Percentiles rank a stretch among this genome's conserved stretches.
Conservation (phyloP, 352 stramenopile genomes). For the Pilasporangium apinafurcum region DNA sequence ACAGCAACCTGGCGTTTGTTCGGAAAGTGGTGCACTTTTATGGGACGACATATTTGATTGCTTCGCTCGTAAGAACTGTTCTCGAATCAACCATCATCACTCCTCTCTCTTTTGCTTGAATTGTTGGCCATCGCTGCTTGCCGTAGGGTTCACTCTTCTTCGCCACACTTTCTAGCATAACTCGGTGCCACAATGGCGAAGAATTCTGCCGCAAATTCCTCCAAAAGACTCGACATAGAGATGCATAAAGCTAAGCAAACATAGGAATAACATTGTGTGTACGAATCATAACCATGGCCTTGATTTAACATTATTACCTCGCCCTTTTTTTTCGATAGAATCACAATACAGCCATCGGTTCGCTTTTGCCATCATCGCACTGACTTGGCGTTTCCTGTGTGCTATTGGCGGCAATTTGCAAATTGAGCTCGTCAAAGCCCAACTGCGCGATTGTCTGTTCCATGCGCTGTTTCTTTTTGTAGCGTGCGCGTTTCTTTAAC, state of each 20-base stretch:
- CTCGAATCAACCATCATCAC: background rate
- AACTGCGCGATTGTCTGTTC: constrained; percentile 54
- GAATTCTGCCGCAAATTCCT: constrained; percentile 7
- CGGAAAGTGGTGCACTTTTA: constrained; percentile 15
- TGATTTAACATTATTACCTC: background rate
- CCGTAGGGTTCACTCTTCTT: constrained; percentile 5
- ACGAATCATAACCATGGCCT: background rate
- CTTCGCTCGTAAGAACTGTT: constrained; percentile 4
- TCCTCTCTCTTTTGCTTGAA: constrained; percentile 1
- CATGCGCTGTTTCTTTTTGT: constrained; percentile 44
- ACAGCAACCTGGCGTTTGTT: constrained; percentile 13
- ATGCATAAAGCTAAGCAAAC: too few species aligned
- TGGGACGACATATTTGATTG: constrained; percentile 9
- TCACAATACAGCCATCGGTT: too few species aligned
- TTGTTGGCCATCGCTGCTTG: background rate
- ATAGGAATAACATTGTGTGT: too few species aligned
- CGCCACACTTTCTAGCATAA: constrained; percentile 6
- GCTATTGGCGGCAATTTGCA: constrained; percentile 11
- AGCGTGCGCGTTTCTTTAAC: constrained; percentile 43
- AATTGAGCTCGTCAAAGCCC: constrained; percentile 41
- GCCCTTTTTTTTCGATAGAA: background rate
- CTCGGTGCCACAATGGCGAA: constrained; percentile 4
- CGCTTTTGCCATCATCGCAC: constrained; percentile 18
- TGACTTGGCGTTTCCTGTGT: constrained; percentile 25
- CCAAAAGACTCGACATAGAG: constrained; percentile 1